Evolutionary conservation across 495 filamentous ascomycete species (phyloP).

Genomic region (Thozetella sp.): DNA sequence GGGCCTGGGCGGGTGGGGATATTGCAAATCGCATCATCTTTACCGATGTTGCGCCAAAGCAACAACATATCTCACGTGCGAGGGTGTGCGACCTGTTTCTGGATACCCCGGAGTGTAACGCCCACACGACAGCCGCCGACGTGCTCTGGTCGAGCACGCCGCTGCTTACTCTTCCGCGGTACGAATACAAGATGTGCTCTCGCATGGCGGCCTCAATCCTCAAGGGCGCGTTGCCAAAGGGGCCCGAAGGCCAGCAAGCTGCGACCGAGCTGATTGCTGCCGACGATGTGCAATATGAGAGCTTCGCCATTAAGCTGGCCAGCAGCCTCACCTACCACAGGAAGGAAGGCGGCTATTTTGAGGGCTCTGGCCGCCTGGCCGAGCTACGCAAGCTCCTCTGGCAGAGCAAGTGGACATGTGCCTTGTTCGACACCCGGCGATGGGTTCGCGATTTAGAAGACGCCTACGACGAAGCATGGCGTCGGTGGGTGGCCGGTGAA

Average conservation of each 20-base stretch:
- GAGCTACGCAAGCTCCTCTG: conserved; percentile 81
- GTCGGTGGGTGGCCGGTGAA: conserved; percentile 80
- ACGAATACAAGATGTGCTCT: conserved; percentile 98
- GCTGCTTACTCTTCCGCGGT: conserved; percentile 89
- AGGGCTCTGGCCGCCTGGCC: conserved; percentile 66
- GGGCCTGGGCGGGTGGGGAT: conserved; percentile 80
- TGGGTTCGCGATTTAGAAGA: conserved; percentile 93
- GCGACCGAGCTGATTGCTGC: conserved; percentile 75
- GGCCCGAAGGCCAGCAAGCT: conserved; percentile 64
- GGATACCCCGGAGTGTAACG: conserved; percentile 98
- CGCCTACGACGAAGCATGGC: conserved; percentile 88
- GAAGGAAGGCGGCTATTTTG: conserved; percentile 45
- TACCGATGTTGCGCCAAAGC: conserved; percentile 95
- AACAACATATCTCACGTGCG: conserved; percentile 90
- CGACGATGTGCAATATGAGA: conserved; percentile 81
- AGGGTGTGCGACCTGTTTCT: conserved; percentile 93
- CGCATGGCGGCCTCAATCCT: conserved; percentile 96
- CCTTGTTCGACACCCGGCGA: conserved; percentile 86
- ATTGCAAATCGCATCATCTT: conserved; percentile 94
- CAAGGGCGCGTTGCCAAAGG: conserved; percentile 80
- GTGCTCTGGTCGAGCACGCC: conserved; percentile 96
- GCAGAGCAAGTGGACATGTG: conserved; percentile 77
- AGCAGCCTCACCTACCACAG: conserved; percentile 63
- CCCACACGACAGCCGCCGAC: conserved; percentile 96
- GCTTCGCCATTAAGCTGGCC: conserved; percentile 75